Evolutionary conservation across 768 basidiomycete species (phyloP), one percentile per base, ranked within the genome.

Genomic region (Tylopilus felleus): DNA sequence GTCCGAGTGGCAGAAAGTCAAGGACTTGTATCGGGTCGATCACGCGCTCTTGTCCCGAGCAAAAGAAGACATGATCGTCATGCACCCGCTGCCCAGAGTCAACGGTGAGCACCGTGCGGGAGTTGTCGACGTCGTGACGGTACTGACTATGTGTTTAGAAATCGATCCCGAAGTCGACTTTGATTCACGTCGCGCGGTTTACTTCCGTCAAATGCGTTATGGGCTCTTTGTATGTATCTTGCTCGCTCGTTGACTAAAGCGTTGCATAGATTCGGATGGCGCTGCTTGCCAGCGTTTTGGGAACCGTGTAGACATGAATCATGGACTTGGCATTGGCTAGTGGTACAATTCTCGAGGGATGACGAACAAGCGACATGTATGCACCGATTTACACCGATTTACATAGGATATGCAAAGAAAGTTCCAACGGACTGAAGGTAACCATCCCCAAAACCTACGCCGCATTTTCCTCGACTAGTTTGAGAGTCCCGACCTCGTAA

Each of bases 91-190:
- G 21, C 97, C 97, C 14, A 75, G 97, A 64, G 85, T 96, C 47
- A 93, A 91, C 55, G 91, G 91, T 86, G 59, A 59, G 82, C 67
- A 5, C 1, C 13, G 54, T 31, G 35, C 45, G 14, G 19, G n/a
- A n/a, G 21, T 8, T 31, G 51, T 23, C 23, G 51, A n/a, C 16
- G 23, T n/a, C 10, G 8, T 36, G 17, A 28, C 22, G 28, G 38
- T 55, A 52, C 64, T 52, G 67, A 54, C 12, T 53, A 35, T 17
- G 16, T 23, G n/a, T 4, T 36, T 60, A 93, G 97, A 99, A 88
- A 98, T 99, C 63, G 96, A 98, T 68, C 92, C 93, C 3, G 95
- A 96, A 69, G 95, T 99, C 42, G 97, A 99, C 72, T 98, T 95
- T 61, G 96, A 98, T 71, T 89, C 84, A 8, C 83, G 90, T 27